Evolutionary conservation across 1,284 basidiomycete genomes (phyloP).

Genomic region (Binderoboletus segoi): DNA sequence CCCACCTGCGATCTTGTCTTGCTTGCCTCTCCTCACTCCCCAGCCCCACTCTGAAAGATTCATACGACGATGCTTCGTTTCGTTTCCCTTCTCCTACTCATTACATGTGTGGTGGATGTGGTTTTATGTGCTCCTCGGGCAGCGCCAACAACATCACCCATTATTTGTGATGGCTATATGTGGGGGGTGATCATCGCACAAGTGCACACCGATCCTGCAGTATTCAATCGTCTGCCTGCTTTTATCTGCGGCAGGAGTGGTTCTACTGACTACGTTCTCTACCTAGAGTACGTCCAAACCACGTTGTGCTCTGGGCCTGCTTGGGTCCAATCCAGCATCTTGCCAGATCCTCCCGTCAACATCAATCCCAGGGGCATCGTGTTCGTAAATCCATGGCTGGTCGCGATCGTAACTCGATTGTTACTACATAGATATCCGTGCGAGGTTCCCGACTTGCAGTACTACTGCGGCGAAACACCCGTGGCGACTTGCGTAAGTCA

Average conservation of each 20-base stretch:
- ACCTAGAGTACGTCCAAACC: conserved; percentile 13
- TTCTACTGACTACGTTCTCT: background rate
- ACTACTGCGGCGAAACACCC: conserved; percentile 13
- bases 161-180: conserved; percentile 16
- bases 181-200: conserved; percentile 18
- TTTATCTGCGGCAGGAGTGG: background rate
- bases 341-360: conserved; percentile 16
- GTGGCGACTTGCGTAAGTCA: conserved; percentile 25
- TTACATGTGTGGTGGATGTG: background rate
- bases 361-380: conserved; percentile 8
- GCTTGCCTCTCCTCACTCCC: background rate
- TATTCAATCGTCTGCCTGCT: conserved; percentile 20
- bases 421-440: conserved; percentile 16
- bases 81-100: background rate
- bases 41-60: background rate
- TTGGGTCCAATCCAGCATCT: conserved; percentile 19
- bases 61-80: conserved; percentile 16
- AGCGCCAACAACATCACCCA: background rate
- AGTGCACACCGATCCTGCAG: background rate
- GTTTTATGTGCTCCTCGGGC: conserved; percentile 2
- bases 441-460: conserved; percentile 11
- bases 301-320: conserved; percentile 12
- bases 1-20: background rate
- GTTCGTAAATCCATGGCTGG: conserved; percentile 8
- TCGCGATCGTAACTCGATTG: background rate